phyloP scores from a whole-genome alignment of 2,329 filamentous ascomycete species.

The Gaeumannomyces tritici region DNA sequence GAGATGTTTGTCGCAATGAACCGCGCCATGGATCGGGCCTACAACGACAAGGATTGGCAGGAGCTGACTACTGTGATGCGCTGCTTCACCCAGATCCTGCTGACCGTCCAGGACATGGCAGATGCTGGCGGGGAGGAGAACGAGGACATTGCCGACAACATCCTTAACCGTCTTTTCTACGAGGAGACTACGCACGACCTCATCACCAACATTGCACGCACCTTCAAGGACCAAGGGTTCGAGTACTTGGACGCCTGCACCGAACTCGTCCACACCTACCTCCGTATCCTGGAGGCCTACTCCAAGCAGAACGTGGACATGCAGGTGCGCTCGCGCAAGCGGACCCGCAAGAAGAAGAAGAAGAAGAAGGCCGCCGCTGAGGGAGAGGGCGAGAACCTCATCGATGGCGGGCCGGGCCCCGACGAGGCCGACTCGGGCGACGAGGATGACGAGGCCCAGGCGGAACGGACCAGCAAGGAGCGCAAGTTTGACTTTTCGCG shows the following conservation, averaged over 20 bases:
- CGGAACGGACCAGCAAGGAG: slow-evolving; percentile 64
- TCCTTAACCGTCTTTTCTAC: slow-evolving; percentile 94
- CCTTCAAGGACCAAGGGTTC: slow-evolving; percentile 91
- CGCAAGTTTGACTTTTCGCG: slow-evolving; percentile 89
- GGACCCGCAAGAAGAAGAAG: slow-evolving; percentile 65
- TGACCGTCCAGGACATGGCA: slow-evolving; percentile 89
- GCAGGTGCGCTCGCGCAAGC: slow-evolving; percentile 76
- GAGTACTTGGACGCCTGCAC: slow-evolving; percentile 89
- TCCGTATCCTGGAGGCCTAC: slow-evolving; percentile 85
- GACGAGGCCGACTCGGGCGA: slow-evolving; percentile 48
- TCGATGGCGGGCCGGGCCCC: slow-evolving; percentile 26
- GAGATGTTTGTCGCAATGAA: slow-evolving; percentile 90
- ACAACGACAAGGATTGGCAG: slow-evolving; percentile 79
- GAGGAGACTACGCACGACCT: slow-evolving; percentile 90
- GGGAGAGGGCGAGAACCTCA: slow-evolving; percentile 16
- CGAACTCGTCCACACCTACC: slow-evolving; percentile 82
- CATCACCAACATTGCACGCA: slow-evolving; percentile 67
- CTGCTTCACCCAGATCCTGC: slow-evolving; percentile 87
- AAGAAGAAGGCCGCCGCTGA: slow-evolving; percentile 39
- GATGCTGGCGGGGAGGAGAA: slow-evolving; percentile 82
- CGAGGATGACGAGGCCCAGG: slow-evolving; percentile 62
- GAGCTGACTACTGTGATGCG: slow-evolving; percentile 82
- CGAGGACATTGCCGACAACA: slow-evolving; percentile 96
- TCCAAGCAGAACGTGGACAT: slow-evolving; percentile 92
- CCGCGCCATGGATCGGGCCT: slow-evolving; percentile 66